Evolutionary conservation across 768 basidiomycete species (phyloP), one percentile per base, ranked within the genome.

Genomic region (Lactarius pseudohatsudake): DNA sequence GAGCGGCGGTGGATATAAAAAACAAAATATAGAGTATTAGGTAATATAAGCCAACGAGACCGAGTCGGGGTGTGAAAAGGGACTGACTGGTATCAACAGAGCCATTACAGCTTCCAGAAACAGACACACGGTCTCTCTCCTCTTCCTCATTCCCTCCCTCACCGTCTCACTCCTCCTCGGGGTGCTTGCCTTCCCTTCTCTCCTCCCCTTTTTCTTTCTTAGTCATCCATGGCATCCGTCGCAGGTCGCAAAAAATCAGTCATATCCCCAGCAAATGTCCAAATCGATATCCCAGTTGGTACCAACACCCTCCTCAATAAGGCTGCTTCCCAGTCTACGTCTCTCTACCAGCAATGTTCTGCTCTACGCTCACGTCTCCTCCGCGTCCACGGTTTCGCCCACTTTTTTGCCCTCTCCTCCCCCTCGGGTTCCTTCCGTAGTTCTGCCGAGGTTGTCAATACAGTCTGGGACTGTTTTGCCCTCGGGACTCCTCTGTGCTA

Each of bases 401-500:
- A 80, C 66, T 92, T 89, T 78, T 91, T 92, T 71, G 76, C 82
- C 47, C 80, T 89, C 66, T 83, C 87, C 9, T 79, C 85, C 9
- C 73, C 82, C 22, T 74, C 80, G 45, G 86, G 86, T 69, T 81
- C 87, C 50, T 77, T 81, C 40, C 84, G 92, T 64, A 86, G 86
- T 76, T 91, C 90, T 40, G 90, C 89, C 53, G 95, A 98, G 79
- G 93, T 94, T 43, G 96, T 99, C 72, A 89, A 90, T 57, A 92
- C 94, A 76, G 87, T 98, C 59, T 96, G 96, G 89, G 92, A 94
- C 74, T 88, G 92, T 75, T 92, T 99, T 79, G 88, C 94, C 50
- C 85, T 94, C 41, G 97, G 97, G 65, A 88, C 93, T 57, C 89
- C 95, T 55, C 90, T 98, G 71, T 96, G 94, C 80, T 97, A 91